Evolutionary conservation across 2,329 filamentous ascomycete species (phyloP).

Genomic region (Beauveria caledonica): DNA sequence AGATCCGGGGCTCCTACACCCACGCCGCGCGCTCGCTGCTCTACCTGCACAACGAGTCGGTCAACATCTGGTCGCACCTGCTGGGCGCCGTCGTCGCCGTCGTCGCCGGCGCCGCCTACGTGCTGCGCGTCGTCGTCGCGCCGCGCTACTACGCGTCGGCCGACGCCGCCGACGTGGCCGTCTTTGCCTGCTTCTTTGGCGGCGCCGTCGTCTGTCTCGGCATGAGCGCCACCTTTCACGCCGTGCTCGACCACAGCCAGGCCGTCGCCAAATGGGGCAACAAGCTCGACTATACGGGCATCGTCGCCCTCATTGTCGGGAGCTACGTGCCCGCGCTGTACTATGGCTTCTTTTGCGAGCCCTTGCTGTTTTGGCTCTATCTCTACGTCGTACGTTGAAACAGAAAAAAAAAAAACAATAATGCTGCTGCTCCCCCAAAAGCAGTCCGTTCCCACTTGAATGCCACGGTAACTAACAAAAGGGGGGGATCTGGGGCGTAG

Average conservation of each 20-base stretch:
- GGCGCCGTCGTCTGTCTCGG: conserved; percentile 66
- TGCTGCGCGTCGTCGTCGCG: conserved; percentile 52
- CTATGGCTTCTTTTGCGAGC: conserved; percentile 73
- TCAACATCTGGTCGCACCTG: conserved; percentile 57
- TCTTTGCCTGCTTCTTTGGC: conserved; percentile 70
- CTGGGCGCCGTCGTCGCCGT: conserved; percentile 57
- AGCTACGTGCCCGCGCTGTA: conserved; percentile 84
- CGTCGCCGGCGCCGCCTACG: conserved; percentile 33
- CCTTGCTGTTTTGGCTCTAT: conserved; percentile 59
- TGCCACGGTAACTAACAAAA: conserved; percentile 14
- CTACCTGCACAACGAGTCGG: conserved; percentile 52
- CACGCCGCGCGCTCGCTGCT: conserved; percentile 39
- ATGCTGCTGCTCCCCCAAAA: too few relatives aligned
- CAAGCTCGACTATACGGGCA: conserved; percentile 89
- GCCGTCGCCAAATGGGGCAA: conserved; percentile 76
- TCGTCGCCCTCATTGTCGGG: conserved; percentile 84
- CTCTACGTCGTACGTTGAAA: conserved; percentile 57
- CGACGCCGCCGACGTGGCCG: conserved; percentile 54
- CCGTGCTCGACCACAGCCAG: conserved; percentile 76
- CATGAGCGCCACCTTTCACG: conserved; percentile 80
- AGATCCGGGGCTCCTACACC: conserved; percentile 38
- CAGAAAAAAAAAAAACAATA: too few relatives aligned
- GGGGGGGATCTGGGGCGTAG: conserved; percentile 31
- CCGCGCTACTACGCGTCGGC: conserved; percentile 53
- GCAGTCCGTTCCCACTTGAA: not conserved